Base-by-base conservation (phyloP, 768 basidiomycete genomes). In the Cystoderma amianthinum region DNA sequence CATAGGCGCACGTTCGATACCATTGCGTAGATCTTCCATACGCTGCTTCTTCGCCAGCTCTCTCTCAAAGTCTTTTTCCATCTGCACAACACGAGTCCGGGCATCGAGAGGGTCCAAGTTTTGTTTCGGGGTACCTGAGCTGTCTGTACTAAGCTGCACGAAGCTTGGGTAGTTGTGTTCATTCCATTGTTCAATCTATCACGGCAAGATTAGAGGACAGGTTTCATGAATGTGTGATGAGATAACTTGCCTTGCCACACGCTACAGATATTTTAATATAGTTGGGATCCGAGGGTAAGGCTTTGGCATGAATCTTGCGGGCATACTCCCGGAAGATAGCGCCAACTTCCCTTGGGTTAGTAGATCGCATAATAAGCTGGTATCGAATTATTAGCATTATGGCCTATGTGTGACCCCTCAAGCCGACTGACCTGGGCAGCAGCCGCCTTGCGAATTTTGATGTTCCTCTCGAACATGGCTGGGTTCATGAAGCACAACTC, bases 111-210 rank as follows among this genome's bases (percentile, higher is more conserved):
- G 53, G 55, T 82, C 63, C 47, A 76, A 67, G 2, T 59, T 49
- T 22, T 62, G 48, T 35, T 44, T 19, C 18, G 42, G 33, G 36
- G 35, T 47, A 44, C 50, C 36, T 20, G 48, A 32, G 36, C 51
- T 39, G 44, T 52, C 41, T 45, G 53, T 36, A 44, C 47, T 37
- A 51, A 75, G 48, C 4, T 59, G 58, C 33, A 99, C 76, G 68
- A 95, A 96, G 2, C 92, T 89, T 2, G 95, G 95, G 65, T 89
- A 99, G 60, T 94, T 73, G 50, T 82, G 85, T 61, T 97, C 95
- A 43, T 69, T 80, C 95, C 95, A 98, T 62, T 82, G 79, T 52
- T 97, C 94, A 58, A 98, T 89, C 90, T 25, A 38, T 38, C 15
- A 38, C 19, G 18, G 6, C 21, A 48, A 44, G 47, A 36, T 7